Evolutionary conservation across 139 green algal species (phyloP).

Genomic region (Yamagishiella unicocca): DNA sequence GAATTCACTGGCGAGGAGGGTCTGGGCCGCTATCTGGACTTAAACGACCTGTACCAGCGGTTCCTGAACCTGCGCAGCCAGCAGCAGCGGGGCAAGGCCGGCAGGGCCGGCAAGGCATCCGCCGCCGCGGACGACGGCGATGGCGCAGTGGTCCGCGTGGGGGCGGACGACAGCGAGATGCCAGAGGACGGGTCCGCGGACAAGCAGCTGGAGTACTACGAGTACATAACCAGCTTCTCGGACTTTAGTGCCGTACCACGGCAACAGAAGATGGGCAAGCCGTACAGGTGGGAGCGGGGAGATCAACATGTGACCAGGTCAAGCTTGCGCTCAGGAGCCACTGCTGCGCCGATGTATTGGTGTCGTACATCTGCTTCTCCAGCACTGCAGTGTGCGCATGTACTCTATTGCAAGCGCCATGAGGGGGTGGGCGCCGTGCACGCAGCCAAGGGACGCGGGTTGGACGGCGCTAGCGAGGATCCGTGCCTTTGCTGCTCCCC

Average conservation of each 20-base stretch:
- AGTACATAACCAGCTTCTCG: slow-evolving; percentile 51
- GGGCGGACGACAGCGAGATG: slow-evolving; percentile 28
- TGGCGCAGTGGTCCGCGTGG: slow-evolving; percentile 1
- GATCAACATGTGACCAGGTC: too few relatives aligned
- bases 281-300: slow-evolving; percentile 71
- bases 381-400: too few relatives aligned
- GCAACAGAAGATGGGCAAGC: slow-evolving; percentile 52
- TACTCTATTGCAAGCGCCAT: too few relatives aligned
- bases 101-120: not conserved
- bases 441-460: too few relatives aligned
- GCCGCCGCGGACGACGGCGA: slow-evolving; percentile 1
- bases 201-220: slow-evolving; percentile 69
- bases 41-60: slow-evolving; percentile 82
- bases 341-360: too few relatives aligned
- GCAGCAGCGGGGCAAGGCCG: slow-evolving; percentile 38
- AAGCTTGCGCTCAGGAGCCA: too few relatives aligned
- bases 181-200: not conserved
- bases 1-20: slow-evolving; percentile 93
- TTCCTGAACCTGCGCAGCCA: slow-evolving; percentile 89
- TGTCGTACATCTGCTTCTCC: too few relatives aligned
- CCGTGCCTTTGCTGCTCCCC: too few relatives aligned
- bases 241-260: slow-evolving; percentile 65
- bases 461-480: too few relatives aligned
- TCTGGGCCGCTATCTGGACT: slow-evolving; percentile 92
- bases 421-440: too few relatives aligned